These are phyloP conservation scores for Sporormia fimetaria DNA, from an alignment of 495 filamentous ascomycete species.

Conservation along the genomic window DNA sequence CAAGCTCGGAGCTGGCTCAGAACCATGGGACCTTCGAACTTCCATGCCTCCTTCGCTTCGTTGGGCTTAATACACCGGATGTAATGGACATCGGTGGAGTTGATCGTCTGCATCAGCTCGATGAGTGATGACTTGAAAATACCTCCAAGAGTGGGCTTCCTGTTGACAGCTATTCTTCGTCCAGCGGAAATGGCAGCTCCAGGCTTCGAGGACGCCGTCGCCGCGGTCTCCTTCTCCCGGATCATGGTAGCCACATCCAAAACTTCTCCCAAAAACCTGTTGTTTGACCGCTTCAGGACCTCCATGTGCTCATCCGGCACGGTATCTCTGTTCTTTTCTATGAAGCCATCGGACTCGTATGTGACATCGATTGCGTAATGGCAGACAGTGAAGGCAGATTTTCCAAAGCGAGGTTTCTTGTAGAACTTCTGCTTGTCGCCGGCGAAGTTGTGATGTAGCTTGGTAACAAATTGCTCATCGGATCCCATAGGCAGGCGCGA, in stretches of 20 bases:
- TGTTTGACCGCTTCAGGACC: constrained; percentile 71
- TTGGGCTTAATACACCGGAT: constrained; percentile 99
- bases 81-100: constrained; percentile 96
- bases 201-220: constrained; percentile 58
- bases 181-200: constrained; percentile 47
- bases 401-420: constrained; percentile 95
- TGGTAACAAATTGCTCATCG: constrained; percentile 94
- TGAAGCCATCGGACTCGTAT: constrained; percentile 99
- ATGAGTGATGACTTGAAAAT: constrained; percentile 99
- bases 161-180: constrained; percentile 77
- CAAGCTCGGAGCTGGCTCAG: constrained; percentile 93
- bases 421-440: constrained; percentile 91
- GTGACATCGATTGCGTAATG: constrained; percentile 98
- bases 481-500: constrained; percentile 93
- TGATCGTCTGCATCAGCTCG: constrained; percentile 96
- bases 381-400: constrained; percentile 95
- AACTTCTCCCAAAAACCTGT: constrained; percentile 75
- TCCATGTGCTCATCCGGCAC: constrained; percentile 98
- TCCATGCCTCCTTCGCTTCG: constrained; percentile 93
- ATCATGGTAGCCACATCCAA: constrained; percentile 73
- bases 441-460: constrained; percentile 90
- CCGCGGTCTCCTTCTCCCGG: constrained; percentile 74
- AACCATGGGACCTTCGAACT: constrained; percentile 98
- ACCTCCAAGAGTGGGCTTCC: constrained; percentile 93
- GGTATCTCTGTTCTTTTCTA: constrained; percentile 98